Base-by-base conservation (phyloP, 2,329 filamentous ascomycete genomes). In the Apiospora sp. region DNA sequence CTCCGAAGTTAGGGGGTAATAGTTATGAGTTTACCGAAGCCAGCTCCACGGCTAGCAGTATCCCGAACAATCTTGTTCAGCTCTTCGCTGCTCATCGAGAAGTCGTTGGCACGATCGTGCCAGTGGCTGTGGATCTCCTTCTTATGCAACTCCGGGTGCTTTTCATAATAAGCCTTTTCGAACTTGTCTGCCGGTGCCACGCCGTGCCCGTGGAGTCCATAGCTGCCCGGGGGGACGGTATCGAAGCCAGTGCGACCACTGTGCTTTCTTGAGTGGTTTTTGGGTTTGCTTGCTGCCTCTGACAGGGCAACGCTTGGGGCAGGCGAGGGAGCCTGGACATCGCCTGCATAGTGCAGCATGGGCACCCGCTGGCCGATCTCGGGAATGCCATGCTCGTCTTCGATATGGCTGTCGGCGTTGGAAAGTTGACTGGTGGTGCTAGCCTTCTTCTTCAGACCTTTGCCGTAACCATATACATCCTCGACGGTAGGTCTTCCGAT, bases 241-340 rank as follows among this genome's bases (percentile, higher is more conserved):
- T 91, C 86, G 77, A 92, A 92, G 48, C 92, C 93, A 71, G 61
- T 72, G 51, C 91, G 89, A 68, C 89, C 90, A 81, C 94, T 97
- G 73, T 89, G 90, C 83, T 90, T 94, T 75, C 94, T 91, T 71
- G 88, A 85, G 79, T 95, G 93, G 74, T 91, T 83, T 75, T 86
- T 87, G 19, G 58, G 58, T 19, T 12, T 64, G 34, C 30, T 34
- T 41, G 58, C 19, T 13, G 58, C 34, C 74, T 86, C 86, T 71
- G 82, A 82, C 70, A 73, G 72, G 49, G 75, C 75, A 5, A 83
- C 77, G 64, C 82, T 82, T 12, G 92, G 92, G 2, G 91, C 89
- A 1, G 95, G 95, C 2, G 95, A 96, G 2, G 96, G 96, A 19
- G 96, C 96, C 84, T 99, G 96, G 13, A 98, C 96, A 81, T 98